Base-by-base conservation (phyloP, 2,329 filamentous ascomycete species). In the Clarireedia homoeocarpa region DNA sequence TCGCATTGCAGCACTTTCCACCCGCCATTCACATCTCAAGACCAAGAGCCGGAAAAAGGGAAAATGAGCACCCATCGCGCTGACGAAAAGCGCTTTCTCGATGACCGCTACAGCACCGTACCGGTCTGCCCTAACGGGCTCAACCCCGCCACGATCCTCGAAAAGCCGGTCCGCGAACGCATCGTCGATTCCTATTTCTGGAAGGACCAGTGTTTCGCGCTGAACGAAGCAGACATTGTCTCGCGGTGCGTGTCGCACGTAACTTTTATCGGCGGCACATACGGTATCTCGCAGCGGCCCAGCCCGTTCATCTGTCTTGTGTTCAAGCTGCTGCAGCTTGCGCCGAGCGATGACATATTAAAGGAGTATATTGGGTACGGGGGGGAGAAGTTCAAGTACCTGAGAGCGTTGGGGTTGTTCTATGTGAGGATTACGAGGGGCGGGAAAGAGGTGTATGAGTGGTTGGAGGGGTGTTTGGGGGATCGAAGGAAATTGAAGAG, bases 141-240 rank as follows among this genome's bases (percentile, higher is more conserved):
- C 67, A 96, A 96, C 74, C 92, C 92, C 0, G 89, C 91, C n/a
- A 91, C 88, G 4, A 88, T 97, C 58, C 88, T 97, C 80, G 92
- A 97, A 72, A 96, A 95, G 71, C 88, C 91, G 42, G 90, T 96
- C 62, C 88, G 89, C 69, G 94, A 99, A 73, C 91, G 94, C 69
- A 96, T 99, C 72, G 84, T 91, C 64, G 91, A 96, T 69, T 89
- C 85, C 53, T 95, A 96, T 74, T 99, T 96, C 76, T 99, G 91
- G 88, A 96, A 96, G 73, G 94, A 97, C 74, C 91, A 96, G 75
- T 96, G 94, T 71, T 99, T 97, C 73, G 94, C 88, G 44, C 79
- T 99, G 62, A 99, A 97, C 75, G 84, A 86, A 69, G 82, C 83
- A 52, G 82, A 85, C 71, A 77, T 99, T 5, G 86, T 96, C 65